Evolutionary conservation across 495 filamentous ascomycete genomes (phyloP), one percentile per base, ranked within the genome.

Genomic region (Aspergillus conjunctus): DNA sequence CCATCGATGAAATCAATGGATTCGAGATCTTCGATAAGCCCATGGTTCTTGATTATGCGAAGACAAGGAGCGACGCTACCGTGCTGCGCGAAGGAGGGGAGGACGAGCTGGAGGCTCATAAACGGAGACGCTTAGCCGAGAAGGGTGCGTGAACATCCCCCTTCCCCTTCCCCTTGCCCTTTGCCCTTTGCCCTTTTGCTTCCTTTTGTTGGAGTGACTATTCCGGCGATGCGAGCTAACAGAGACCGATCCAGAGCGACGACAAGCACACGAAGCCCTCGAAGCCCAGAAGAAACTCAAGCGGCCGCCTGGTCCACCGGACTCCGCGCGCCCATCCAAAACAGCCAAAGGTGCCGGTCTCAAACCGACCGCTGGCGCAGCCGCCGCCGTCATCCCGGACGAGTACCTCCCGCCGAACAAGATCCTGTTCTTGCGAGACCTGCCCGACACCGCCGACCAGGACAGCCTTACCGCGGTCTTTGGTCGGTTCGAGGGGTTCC

Each of bases 331-430:
- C 26, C 87, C 90, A 5, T 74, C 83, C 65, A 96, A 95, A 78
- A 82, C 87, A 12, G 81, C 85, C 17, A 85, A 88, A 68, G 89
- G 88, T 30, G 85, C 88, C 14, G 91, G 91, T 34, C 89, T 94
- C 82, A 95, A 94, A 72, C 84, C 91, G 8, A 88, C 88, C 7
- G 82, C 84, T 59, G 81, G 85, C 17, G 80, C 85, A n/a, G 78
- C 86, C 0, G 82, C 87, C 22, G 82, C 88, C 18, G 89, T 95
- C 50, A 86, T 98, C 15, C 94, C 94, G 2, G 95, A 97, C 83
- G 94, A 99, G 76, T 98, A 95, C 71, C 85, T 98, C 0, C 94
- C 92, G 3, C 93, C 95, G 48, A 99, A 98, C 83, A 96, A 95
- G 77, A 94, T 91, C 61, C 83, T 99, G n/a, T 96, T 98, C 81